phyloP scores from a whole-genome alignment of 441 rosid genomes.

The Codiaeum variegatum region DNA sequence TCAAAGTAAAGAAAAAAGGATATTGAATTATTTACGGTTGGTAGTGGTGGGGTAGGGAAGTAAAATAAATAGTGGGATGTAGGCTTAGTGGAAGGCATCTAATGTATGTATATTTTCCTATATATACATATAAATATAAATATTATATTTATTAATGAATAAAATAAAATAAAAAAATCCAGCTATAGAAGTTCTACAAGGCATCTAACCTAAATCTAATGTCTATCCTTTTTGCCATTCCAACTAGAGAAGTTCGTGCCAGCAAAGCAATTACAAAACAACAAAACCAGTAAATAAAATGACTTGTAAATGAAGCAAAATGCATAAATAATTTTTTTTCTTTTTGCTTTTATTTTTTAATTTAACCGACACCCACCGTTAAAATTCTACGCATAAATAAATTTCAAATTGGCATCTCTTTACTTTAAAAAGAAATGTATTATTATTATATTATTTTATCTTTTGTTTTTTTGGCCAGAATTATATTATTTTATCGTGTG shows the following conservation, averaged over 20 bases:
- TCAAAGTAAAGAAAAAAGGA: too few species aligned
- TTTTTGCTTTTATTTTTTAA: not conserved
- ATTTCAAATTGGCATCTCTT: too few species aligned
- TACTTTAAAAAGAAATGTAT: too few species aligned
- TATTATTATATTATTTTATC: not conserved
- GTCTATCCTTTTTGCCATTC: constrained; percentile 11
- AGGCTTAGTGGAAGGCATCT: not conserved
- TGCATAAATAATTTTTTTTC: not conserved
- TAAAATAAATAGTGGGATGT: not conserved
- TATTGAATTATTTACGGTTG: not conserved
- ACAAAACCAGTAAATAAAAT: constrained; percentile 8
- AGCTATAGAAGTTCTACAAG: constrained; percentile 26
- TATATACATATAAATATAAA: not conserved
- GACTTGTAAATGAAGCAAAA: constrained; percentile 10
- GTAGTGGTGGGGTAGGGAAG: not conserved
- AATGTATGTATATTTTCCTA: too few species aligned
- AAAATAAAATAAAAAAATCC: constrained; percentile 7
- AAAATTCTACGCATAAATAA: not conserved
- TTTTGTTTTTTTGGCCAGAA: too few species aligned
- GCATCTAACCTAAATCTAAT: constrained; percentile 22
- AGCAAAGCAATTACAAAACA: constrained; percentile 31
- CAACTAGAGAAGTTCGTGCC: constrained; percentile 27
- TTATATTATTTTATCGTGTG: constrained; percentile 9
- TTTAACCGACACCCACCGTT: not conserved
- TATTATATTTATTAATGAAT: not conserved